phyloP scores from a whole-genome alignment of 441 rosid species.

The Iberis amara region DNA sequence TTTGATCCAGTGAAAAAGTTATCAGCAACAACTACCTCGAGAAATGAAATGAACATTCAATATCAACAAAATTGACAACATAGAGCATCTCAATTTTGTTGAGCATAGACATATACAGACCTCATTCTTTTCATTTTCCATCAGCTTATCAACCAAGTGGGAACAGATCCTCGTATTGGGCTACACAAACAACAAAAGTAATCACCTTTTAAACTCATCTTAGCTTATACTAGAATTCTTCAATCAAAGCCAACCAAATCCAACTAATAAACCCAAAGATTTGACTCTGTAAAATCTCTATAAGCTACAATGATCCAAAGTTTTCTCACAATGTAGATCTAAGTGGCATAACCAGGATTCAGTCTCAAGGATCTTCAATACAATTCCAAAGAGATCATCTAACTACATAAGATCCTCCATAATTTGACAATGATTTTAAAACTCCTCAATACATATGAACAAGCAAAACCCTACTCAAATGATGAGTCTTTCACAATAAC shows the following conservation, averaged over 20 bases:
- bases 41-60: not conserved
- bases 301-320: not conserved
- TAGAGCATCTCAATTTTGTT: not conserved
- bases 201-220: not conserved
- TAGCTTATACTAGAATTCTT: not conserved
- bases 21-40: constrained; percentile 82
- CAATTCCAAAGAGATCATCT: too few relatives aligned
- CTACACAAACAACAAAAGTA: constrained; percentile 32
- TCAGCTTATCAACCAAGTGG: constrained; percentile 67
- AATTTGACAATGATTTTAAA: too few relatives aligned
- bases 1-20: constrained; percentile 94
- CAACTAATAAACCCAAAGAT: constrained; percentile 11
- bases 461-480: too few relatives aligned
- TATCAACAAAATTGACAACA: not conserved
- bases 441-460: too few relatives aligned
- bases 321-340: constrained; percentile 23
- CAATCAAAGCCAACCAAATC: constrained; percentile 1
- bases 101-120: constrained; percentile 26
- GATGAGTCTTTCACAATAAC: too few relatives aligned
- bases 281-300: not conserved
- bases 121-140: constrained; percentile 83
- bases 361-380: too few relatives aligned
- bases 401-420: too few relatives aligned
- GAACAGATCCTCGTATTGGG: constrained; percentile 76
- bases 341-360: constrained; percentile 1